Base-by-base conservation (phyloP, 306 rosid genomes). In the Adenanthera pavonina region DNA sequence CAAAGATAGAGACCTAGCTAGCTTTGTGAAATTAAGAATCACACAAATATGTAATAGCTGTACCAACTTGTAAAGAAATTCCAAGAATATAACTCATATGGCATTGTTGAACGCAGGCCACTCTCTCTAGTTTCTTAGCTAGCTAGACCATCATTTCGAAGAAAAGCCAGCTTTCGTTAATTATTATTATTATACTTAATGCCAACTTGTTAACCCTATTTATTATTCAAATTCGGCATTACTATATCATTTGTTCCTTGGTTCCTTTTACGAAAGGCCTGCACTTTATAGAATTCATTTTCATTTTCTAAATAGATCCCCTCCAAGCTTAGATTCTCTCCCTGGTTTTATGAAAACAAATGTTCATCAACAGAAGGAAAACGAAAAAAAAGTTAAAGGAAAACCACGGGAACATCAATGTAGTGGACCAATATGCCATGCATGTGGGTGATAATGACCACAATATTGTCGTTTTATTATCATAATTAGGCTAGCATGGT, bases 381-480 rank as follows among this genome's bases (percentile, higher is more conserved):
- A 59, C 72, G 69, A 75, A 69, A 48, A 36, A 34, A 78, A 82
- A 57, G 84, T 56, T 86, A 17, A 76, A 46, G 43, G 57, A 77
- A 80, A 71, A 74, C 51, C n/a, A 25, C 67, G 82, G 81, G 76
- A 46, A 7, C 52, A 79, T 76, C 68, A 81, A 72, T 51, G 73
- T 62, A 83, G 75, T 67, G 74, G 85, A 79, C 90, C n/a, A n/a
- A n/a, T n/a, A n/a, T n/a, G n/a, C n/a, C n/a, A n/a, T n/a, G n/a
- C 90, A 87, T 72, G 87, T 75, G 89, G 87, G 71, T 83, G 84
- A 80, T 82, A 70, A 78, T 82, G 90, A 86, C 81, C 74, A 17
- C 20, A 72, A 17, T 6, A 72, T 83, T 87, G 87, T 83, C 83
- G 84, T 78, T 86, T 84, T 82, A 80, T 69, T 74, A 79, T 66